Conservation (phyloP, 495 filamentous ascomycete species). For the Penicillium cosmopolitanum region DNA sequence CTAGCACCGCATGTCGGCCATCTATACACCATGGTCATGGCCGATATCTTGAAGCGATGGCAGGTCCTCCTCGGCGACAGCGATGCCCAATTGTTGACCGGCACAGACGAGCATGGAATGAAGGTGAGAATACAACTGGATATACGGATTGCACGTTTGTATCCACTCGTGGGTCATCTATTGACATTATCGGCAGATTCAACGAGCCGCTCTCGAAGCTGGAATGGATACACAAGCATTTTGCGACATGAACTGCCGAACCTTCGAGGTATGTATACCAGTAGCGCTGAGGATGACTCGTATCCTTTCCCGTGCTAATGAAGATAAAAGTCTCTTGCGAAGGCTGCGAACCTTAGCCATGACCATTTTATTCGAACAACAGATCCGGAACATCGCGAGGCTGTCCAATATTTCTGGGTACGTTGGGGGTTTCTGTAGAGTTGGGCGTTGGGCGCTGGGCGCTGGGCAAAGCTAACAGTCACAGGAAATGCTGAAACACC, state of each 20-base stretch:
- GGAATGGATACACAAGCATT: slow-evolving; percentile 64
- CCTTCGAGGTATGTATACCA: slow-evolving; percentile 45
- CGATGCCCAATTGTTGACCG: slow-evolving; percentile 77
- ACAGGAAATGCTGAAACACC: slow-evolving; percentile 67
- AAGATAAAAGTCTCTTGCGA: slow-evolving; percentile 61
- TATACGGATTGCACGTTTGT: background rate
- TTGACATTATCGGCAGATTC: slow-evolving; percentile 58
- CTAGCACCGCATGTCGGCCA: slow-evolving; percentile 95
- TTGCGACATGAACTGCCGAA: slow-evolving; percentile 59
- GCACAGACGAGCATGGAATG: slow-evolving; percentile 98
- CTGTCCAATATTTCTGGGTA: slow-evolving; percentile 92
- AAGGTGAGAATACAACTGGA: slow-evolving; percentile 54
- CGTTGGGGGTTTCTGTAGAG: slow-evolving; percentile 12
- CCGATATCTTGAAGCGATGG: slow-evolving; percentile 93
- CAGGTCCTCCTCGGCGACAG: slow-evolving; percentile 70
- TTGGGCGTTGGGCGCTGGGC: background rate
- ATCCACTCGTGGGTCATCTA: background rate
- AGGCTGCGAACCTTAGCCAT: slow-evolving; percentile 65
- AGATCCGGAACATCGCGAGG: slow-evolving; percentile 75
- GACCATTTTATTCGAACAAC: slow-evolving; percentile 93
- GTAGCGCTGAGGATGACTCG: background rate
- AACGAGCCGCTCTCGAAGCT: slow-evolving; percentile 74
- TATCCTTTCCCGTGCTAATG: background rate
- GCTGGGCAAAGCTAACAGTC: slow-evolving; percentile 17
- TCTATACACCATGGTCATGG: slow-evolving; percentile 87